Base-by-base conservation (phyloP, 2,329 filamentous ascomycete genomes). In the Cladosporium sp. region DNA sequence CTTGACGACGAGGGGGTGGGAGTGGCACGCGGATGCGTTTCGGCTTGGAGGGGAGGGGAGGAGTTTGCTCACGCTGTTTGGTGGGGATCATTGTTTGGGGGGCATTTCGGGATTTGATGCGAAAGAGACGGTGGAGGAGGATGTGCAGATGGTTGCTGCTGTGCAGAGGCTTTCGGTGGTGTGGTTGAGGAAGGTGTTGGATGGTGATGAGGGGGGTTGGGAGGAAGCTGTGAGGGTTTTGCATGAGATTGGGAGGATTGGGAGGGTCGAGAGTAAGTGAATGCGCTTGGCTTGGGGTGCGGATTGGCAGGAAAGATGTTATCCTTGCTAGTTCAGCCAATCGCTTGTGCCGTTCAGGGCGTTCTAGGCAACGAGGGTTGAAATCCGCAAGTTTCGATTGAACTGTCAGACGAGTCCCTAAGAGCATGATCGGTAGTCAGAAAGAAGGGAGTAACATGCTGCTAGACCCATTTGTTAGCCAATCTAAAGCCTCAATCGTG, bases 71-170 rank as follows among this genome's bases (percentile, higher is more conserved):
- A 52, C 49, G 20, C 52, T 47, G 13, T 37, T 50, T n/a, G 57
- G 53, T 41, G 58, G 61, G 24, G 62, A 61, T 13, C 57, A 60
- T 24, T 50, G 47, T 15, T 52, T 56, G 32, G 68, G 49, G 58
- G 69, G 49, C 59, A 19, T 47, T 17, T 47, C 44, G 15, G 44
- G 44, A 6, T 47, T 39, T 13, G 44, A 47, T 24, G 37, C 34
- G 13, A 18, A 15, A 8, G 44, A 47, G 24, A 47, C 44, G 6
- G 15, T 30, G 44, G 19, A 30, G 11, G 44, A 47, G 12, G 40
- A 24, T 9, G n/a, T 22, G 2, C 34, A 47, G 13, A 29, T 34
- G 24, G 36, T 47, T 9, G 36, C 36, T 30, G 36, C 44, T 3
- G 27, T 40, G 1, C 44, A 47, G 18, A 39, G 44, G 22, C 12